A percentile compares a stretch with the other conserved stretches of the same genome.
phyloP scores from a whole-genome alignment of 2,329 filamentous ascomycete species.

The Aspergillus sp. region DNA sequence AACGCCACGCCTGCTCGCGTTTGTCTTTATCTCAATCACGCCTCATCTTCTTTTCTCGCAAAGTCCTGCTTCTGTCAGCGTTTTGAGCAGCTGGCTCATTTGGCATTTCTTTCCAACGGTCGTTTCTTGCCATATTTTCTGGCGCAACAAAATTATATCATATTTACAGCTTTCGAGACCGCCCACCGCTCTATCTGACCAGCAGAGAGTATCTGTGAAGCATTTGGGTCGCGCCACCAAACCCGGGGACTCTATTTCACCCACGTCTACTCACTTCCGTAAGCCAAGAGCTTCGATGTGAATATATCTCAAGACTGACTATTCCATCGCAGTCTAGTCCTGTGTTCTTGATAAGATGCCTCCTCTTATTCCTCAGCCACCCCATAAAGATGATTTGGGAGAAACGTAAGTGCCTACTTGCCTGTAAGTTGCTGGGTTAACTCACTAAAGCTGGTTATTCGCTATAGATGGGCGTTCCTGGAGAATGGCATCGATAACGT shows the following conservation, averaged over 20 bases:
- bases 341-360: slow-evolving; percentile 35
- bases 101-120: background rate
- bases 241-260: background rate
- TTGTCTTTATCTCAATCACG: slow-evolving; percentile 5
- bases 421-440: background rate
- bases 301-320: background rate
- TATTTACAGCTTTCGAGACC: background rate
- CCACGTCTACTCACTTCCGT: background rate
- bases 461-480: slow-evolving; percentile 80
- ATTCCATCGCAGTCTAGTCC: background rate
- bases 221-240: background rate
- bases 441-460: slow-evolving; percentile 24
- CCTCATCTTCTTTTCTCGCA: slow-evolving; percentile 4
- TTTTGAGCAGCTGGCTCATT: slow-evolving; percentile 1
- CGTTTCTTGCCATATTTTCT: background rate
- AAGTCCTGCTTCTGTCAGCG: slow-evolving; percentile 1
- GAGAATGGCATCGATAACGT: slow-evolving; percentile 87
- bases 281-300: background rate
- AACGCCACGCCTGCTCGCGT: slow-evolving; percentile 26
- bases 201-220: background rate
- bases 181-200: slow-evolving; percentile 10
- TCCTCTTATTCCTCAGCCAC: slow-evolving; percentile 48
- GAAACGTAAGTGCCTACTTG: slow-evolving; percentile 59
- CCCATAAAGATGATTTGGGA: slow-evolving; percentile 62
- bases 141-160: background rate